Base-by-base conservation (phyloP, 345 rosid genomes). In the Moricandia moricandioides region DNA sequence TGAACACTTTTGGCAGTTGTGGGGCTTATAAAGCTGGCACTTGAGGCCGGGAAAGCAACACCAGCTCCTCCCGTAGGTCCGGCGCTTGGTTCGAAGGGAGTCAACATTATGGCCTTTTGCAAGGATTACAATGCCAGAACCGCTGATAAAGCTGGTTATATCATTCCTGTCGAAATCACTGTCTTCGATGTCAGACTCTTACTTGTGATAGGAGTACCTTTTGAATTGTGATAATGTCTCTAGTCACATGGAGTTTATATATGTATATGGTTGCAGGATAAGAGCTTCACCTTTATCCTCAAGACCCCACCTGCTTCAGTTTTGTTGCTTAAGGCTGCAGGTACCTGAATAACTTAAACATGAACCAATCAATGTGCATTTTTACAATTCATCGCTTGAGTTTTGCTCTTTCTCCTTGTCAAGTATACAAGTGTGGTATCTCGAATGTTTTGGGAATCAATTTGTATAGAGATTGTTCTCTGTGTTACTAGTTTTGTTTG, bases 261-360 rank as follows among this genome's bases (percentile, higher is more conserved):
- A 54, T 49, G 39, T 18, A 54, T 51, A n/a, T 71, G 43, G 14
- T 76, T 84, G 64, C 84, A 91, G 97, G 98, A 94, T 82, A 91
- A 81, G 81, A 94, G 98, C 81, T 94, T 91, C 83, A 91, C 98
- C 40, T 94, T 94, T 77, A 83, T 94, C 67, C 84, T 94, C 75
- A 94, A 94, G 88, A 91, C 98, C 1, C 98, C 97, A 0, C 98
- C 98, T 63, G 97, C 98, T 73, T 94, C 98, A 11, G 93, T 94
- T 81, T 75, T 94, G 77, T 84, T 94, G 55, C 91, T 94, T 56
- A 94, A 94, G 83, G 97, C 98, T 56, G 96, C 96, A 77, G 97
- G 97, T 91, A 21, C 24, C 24, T 21, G 24, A 21, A 21, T 21
- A 21, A 21, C 24, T 21, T 21, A 21, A 21, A 21, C 24, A 21